Conservation (phyloP, 306 rosid species). For the Quercus alba region DNA sequence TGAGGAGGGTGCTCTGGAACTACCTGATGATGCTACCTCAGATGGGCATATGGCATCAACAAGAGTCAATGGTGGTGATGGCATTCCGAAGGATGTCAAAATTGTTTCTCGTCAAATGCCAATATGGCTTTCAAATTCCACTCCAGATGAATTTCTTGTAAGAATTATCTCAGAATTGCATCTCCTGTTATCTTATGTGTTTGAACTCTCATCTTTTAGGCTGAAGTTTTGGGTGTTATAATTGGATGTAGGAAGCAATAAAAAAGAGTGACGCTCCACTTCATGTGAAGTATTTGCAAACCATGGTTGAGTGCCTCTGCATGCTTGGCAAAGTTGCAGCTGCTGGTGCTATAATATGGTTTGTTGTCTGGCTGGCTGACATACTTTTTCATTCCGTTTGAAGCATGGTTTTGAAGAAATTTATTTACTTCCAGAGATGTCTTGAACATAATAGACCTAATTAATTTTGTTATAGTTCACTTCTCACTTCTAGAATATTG, state of each 20-base stretch:
- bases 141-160: constrained; percentile 99
- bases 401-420: constrained; percentile 11
- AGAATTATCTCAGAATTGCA: constrained; percentile 23
- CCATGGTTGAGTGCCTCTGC: constrained; percentile 97
- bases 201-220: constrained; percentile 17
- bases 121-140: constrained; percentile 85
- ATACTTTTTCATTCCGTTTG: constrained; percentile 10
- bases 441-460: not conserved
- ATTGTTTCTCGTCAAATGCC: constrained; percentile 66
- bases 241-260: constrained; percentile 69
- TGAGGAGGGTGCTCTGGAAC: constrained; percentile 60
- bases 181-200: constrained; percentile 21
- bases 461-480: not conserved
- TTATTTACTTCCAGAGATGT: constrained; percentile 2
- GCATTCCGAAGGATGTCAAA: constrained; percentile 45
- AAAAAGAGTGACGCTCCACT: constrained; percentile 88
- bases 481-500: not conserved
- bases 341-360: constrained; percentile 99
- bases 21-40: constrained; percentile 52
- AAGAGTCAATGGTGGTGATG: constrained; percentile 61
- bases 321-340: constrained; percentile 98
- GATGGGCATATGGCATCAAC: constrained; percentile 46
- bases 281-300: constrained; percentile 90
- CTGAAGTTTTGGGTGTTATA: constrained; percentile 31
- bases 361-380: constrained; percentile 32